phyloP scores from a whole-genome alignment of 345 rosid species.

The Sapria himalayana region DNA sequence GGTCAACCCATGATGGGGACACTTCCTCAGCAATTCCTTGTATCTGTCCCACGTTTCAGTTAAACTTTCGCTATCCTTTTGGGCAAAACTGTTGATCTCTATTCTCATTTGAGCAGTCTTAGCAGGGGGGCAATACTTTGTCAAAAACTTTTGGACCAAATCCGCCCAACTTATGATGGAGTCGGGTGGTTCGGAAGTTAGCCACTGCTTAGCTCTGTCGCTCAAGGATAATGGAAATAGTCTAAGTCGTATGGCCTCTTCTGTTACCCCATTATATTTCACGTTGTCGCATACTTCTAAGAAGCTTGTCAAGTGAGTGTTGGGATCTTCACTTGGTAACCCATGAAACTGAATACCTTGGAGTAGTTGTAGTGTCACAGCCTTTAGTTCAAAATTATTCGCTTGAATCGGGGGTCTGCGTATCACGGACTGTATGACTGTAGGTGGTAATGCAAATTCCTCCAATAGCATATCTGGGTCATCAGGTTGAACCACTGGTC shows the following conservation, averaged over 20 bases:
- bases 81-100: neutral
- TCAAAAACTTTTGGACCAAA: neutral
- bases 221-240: neutral
- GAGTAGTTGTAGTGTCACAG: neutral
- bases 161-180: neutral
- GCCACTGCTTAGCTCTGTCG: neutral
- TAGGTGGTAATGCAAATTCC: too few relatives aligned
- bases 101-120: neutral
- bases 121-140: neutral
- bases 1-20: neutral
- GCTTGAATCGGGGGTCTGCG: neutral
- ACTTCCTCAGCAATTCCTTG: neutral
- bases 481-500: too few relatives aligned
- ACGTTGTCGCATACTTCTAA: neutral
- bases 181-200: neutral
- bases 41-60: neutral
- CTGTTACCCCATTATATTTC: neutral
- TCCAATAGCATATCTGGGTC: too few relatives aligned
- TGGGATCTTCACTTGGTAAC: neutral
- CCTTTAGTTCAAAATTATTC: neutral
- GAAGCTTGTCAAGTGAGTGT: neutral
- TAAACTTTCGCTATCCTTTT: neutral
- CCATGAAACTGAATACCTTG: neutral
- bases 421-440: neutral
- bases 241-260: neutral